These are phyloP conservation scores for Albophoma yamanashiensis DNA, from an alignment of 2,329 filamentous ascomycete genomes.

Conservation along the genomic window DNA sequence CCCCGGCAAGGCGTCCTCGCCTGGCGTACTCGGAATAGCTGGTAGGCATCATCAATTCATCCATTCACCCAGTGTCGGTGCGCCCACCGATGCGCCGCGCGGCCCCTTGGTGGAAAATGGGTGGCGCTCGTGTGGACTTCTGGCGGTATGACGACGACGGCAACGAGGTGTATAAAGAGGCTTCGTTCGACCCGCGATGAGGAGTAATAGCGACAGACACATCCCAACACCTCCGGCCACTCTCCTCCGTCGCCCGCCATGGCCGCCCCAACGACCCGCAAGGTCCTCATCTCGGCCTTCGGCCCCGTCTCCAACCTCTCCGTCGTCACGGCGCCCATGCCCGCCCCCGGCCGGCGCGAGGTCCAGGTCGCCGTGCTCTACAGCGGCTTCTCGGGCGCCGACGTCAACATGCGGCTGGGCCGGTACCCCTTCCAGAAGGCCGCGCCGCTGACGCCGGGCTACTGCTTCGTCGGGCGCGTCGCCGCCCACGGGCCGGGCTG, in stretches of 20 bases:
- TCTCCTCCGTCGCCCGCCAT: neutral
- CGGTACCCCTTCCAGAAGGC: slow-evolving; percentile 32
- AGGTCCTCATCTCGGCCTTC: slow-evolving; percentile 30
- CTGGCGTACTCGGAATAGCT: too few species aligned
- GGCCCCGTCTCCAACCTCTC: slow-evolving; percentile 27
- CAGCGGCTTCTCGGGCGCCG: slow-evolving; percentile 34
- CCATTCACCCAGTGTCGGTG: neutral
- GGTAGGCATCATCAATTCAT: neutral
- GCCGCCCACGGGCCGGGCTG: slow-evolving; percentile 19
- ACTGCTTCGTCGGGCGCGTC: slow-evolving; percentile 34
- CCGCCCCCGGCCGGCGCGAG: slow-evolving; percentile 28
- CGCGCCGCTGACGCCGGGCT: slow-evolving; percentile 37
- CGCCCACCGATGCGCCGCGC: neutral
- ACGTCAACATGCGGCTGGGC: slow-evolving; percentile 38
- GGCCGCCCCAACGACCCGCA: slow-evolving; percentile 23
- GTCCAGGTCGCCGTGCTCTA: slow-evolving; percentile 37
- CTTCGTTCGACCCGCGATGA: too few species aligned
- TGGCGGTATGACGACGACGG: neutral
- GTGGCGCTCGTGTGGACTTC: too few species aligned
- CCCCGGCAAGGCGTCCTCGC: neutral
- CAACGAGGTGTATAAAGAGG: neutral
- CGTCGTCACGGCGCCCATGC: slow-evolving; percentile 21
- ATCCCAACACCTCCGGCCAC: neutral
- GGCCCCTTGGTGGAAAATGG: neutral
- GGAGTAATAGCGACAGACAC: too few species aligned